phyloP scores from a whole-genome alignment of 805 yeast genomes.

The Metschnikowia kunwiensis region DNA sequence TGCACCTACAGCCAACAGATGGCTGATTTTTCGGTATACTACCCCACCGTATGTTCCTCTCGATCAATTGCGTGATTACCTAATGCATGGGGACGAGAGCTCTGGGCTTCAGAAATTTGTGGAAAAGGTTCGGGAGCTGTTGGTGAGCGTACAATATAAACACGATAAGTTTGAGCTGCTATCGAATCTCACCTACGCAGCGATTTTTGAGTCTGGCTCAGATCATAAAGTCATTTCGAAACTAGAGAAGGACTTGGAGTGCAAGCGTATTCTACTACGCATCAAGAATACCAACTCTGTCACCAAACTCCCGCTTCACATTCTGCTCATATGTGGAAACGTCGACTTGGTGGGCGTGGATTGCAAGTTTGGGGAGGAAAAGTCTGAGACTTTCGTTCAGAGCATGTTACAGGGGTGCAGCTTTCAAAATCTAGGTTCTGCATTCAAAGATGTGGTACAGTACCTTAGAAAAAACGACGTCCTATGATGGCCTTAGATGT shows the following conservation, averaged over 20 bases:
- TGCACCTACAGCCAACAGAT: slow-evolving; percentile 7
- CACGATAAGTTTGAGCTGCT: slow-evolving; percentile 29
- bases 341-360: slow-evolving; percentile 11
- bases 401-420: slow-evolving; percentile 10
- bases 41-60: slow-evolving; percentile 33
- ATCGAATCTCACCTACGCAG: neutral
- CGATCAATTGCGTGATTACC: slow-evolving; percentile 13
- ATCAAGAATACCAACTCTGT: slow-evolving; percentile 3
- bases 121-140: slow-evolving; percentile 20
- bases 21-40: slow-evolving; percentile 38
- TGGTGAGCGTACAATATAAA: slow-evolving; percentile 29
- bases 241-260: slow-evolving; percentile 27
- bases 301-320: slow-evolving; percentile 5
- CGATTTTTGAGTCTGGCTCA: neutral
- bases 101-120: slow-evolving; percentile 24
- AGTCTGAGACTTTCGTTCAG: slow-evolving; percentile 7
- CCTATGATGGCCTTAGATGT: neutral
- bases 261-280: slow-evolving; percentile 21
- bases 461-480: slow-evolving; percentile 8
- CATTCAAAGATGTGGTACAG: slow-evolving; percentile 4
- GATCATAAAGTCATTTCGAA: slow-evolving; percentile 11
- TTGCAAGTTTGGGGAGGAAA: slow-evolving; percentile 5
- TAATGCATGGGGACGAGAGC: slow-evolving; percentile 16
- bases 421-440: slow-evolving; percentile 2
- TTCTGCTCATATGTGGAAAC: slow-evolving; percentile 24